phyloP scores from a whole-genome alignment of 352 stramenopile species.

The Pythium guiyangense region DNA sequence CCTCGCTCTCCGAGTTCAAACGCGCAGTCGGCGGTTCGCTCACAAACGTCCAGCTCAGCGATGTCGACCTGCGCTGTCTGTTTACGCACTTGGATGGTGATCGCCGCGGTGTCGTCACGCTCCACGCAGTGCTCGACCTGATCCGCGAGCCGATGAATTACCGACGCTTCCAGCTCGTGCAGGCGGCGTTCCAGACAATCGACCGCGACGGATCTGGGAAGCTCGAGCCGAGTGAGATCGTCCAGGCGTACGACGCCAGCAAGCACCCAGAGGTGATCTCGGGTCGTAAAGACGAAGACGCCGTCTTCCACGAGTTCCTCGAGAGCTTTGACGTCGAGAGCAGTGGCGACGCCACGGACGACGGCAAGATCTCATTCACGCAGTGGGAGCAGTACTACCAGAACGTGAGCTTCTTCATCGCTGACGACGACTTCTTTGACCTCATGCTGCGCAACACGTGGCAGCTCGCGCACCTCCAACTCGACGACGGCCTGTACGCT shows the following conservation, averaged over 20 bases:
- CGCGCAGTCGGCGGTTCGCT: conserved; percentile 34
- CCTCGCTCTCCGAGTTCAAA: conserved; percentile 81
- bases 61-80: conserved; percentile 65
- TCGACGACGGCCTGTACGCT: conserved; percentile 3
- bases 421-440: conserved; percentile 89
- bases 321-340: conserved; percentile 69
- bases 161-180: conserved; percentile 60
- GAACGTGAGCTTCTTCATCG: conserved; percentile 84
- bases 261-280: conserved; percentile 73
- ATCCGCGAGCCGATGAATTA: conserved; percentile 76
- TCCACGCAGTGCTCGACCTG: conserved; percentile 79
- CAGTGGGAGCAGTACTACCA: conserved; percentile 87
- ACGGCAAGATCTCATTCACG: conserved; percentile 30
- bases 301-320: conserved; percentile 74
- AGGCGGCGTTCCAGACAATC: conserved; percentile 70
- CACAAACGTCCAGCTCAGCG: conserved; percentile 47
- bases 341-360: not conserved
- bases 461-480: conserved; percentile 28
- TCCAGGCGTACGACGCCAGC: conserved; percentile 60
- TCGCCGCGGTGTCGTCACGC: conserved; percentile 53
- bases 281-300: conserved; percentile 42
- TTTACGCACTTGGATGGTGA: conserved; percentile 79
- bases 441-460: conserved; percentile 88
- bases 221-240: conserved; percentile 60
- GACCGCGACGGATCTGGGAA: conserved; percentile 36